Evolutionary conservation across 1,284 basidiomycete species (phyloP).

Genomic region (Phylloporus gajari): DNA sequence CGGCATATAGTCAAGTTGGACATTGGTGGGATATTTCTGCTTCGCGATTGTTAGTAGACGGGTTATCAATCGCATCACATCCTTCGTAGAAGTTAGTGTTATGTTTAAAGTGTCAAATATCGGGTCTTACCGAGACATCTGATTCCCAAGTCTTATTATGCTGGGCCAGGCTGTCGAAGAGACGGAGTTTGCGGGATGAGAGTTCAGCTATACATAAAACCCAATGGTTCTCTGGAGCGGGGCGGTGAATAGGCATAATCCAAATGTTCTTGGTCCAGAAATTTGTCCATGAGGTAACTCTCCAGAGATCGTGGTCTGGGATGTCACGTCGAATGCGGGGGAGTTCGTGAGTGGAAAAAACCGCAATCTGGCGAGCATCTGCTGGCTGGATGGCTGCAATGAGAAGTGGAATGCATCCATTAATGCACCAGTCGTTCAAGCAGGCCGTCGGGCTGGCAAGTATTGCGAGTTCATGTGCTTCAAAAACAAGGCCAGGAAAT

Average conservation of each 20-base stretch:
- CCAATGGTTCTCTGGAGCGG: neutral
- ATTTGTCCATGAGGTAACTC: neutral
- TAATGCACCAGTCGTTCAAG: neutral
- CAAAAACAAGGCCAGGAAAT: neutral
- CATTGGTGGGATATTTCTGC: neutral
- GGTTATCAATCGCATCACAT: neutral
- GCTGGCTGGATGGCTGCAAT: too few relatives aligned
- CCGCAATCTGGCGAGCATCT: neutral
- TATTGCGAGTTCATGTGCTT: neutral
- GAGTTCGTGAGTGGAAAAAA: neutral
- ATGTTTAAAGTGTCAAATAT: too few relatives aligned
- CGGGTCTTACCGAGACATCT: neutral
- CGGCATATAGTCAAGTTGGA: neutral
- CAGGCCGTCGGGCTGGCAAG: neutral
- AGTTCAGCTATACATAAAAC: neutral
- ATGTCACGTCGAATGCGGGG: neutral
- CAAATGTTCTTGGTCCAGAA: neutral
- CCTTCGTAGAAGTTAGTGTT: neutral
- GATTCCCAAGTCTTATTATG: neutral
- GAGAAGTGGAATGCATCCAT: neutral
- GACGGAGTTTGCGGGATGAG: neutral
- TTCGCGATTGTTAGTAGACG: neutral
- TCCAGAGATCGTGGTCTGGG: neutral
- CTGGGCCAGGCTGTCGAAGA: neutral
- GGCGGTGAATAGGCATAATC: neutral